phyloP scores from a whole-genome alignment of 2,329 filamentous ascomycete species.

The Corinectria fuckeliana region DNA sequence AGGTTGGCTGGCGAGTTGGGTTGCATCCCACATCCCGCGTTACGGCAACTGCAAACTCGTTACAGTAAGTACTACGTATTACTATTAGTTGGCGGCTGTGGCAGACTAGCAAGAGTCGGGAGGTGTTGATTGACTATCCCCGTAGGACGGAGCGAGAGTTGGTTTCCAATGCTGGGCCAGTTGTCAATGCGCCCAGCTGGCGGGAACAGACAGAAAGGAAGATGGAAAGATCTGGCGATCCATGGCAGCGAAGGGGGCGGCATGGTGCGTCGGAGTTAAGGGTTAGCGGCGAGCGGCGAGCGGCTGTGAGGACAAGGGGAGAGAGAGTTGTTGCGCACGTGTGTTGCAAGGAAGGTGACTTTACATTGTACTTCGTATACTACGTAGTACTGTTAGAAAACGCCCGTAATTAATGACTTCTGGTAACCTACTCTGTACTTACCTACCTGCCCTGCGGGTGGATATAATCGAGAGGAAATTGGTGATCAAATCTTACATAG shows the following conservation, averaged over 20 bases:
- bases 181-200: background rate
- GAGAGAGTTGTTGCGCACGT: background rate
- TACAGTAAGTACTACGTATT: too few species aligned
- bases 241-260: slow-evolving; percentile 5
- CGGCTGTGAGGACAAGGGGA: background rate
- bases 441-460: too few species aligned
- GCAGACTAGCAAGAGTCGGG: background rate
- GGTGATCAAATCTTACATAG: too few species aligned
- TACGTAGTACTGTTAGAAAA: too few species aligned
- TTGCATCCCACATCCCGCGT: background rate
- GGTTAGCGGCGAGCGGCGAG: slow-evolving; percentile 2
- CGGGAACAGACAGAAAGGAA: too few species aligned
- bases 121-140: background rate
- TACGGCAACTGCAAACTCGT: too few species aligned
- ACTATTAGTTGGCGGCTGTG: too few species aligned
- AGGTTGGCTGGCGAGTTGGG: too few species aligned
- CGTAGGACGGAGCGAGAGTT: slow-evolving; percentile 4
- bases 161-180: background rate
- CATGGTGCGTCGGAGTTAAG: slow-evolving; percentile 17
- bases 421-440: too few species aligned
- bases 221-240: slow-evolving; percentile 21
- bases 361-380: too few species aligned
- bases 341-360: too few species aligned
- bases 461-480: background rate
- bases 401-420: too few species aligned